phyloP scores from a whole-genome alignment of 139 green algal genomes.

The Eudorina sp. region DNA sequence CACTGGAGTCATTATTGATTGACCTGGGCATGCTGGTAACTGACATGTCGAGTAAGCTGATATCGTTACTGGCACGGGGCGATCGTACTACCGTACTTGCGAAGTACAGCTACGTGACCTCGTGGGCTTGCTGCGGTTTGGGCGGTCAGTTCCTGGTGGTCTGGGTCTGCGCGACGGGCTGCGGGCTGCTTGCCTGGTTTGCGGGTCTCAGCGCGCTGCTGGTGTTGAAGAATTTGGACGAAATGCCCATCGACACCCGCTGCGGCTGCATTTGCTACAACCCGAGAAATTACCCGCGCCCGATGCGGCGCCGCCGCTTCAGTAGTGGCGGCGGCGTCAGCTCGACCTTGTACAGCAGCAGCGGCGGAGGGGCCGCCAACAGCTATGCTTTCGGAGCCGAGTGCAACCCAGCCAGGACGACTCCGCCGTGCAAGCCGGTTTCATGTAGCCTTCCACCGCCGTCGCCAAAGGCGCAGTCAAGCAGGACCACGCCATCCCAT shows the following conservation, averaged over 20 bases:
- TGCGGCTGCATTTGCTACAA: slow-evolving; percentile 29
- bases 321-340: too few species aligned
- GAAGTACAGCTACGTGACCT: neutral
- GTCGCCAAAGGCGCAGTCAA: neutral
- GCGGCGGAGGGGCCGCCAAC: neutral
- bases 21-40: neutral
- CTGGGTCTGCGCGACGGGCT: slow-evolving; percentile 27
- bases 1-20: neutral
- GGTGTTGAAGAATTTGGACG: slow-evolving; percentile 30
- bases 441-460: neutral
- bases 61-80: neutral
- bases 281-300: neutral
- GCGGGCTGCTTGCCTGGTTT: slow-evolving; percentile 19
- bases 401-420: neutral
- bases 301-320: neutral
- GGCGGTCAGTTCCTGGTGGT: neutral
- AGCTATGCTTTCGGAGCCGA: neutral
- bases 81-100: neutral
- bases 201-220: neutral
- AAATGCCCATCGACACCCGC: slow-evolving; percentile 1
- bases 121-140: slow-evolving; percentile 26
- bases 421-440: neutral
- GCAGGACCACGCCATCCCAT: neutral
- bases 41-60: neutral
- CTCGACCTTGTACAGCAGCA: neutral